phyloP scores from a whole-genome alignment of 2,329 filamentous ascomycete species.

The Colletotrichum sidae region DNA sequence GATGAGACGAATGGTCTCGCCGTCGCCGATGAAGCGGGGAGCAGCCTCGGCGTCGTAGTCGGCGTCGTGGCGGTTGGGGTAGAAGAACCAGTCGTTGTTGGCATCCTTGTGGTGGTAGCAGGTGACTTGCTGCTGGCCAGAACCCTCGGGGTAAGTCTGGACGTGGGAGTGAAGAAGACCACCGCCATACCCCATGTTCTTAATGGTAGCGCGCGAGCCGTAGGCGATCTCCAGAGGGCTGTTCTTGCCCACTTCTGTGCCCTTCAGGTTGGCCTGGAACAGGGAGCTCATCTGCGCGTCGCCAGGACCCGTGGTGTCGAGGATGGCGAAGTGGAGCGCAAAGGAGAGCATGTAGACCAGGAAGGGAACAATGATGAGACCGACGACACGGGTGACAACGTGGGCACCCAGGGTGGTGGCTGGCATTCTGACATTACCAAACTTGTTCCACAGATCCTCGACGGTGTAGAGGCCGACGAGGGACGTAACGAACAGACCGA shows the following conservation, averaged over 20 bases:
- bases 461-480: conserved; percentile 95
- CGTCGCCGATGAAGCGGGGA: conserved; percentile 82
- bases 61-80: conserved; percentile 84
- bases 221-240: conserved; percentile 92
- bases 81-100: conserved; percentile 99
- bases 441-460: conserved; percentile 98
- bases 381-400: conserved; percentile 81
- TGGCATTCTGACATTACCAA: conserved; percentile 93
- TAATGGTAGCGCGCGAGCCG: conserved; percentile 90
- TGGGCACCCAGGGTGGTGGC: conserved; percentile 80
- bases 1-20: conserved; percentile 84
- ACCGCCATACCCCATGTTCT: conserved; percentile 99
- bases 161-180: conserved; percentile 96
- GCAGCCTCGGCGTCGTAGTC: conserved; percentile 79
- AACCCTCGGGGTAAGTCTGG: conserved; percentile 95
- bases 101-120: conserved; percentile 99
- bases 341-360: conserved; percentile 97
- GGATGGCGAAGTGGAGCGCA: conserved; percentile 91
- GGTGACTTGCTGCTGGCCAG: conserved; percentile 93
- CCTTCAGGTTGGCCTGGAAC: conserved; percentile 95
- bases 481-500: conserved; percentile 94
- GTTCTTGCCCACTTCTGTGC: conserved; percentile 93
- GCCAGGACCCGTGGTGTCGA: conserved; percentile 93
- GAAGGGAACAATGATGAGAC: conserved; percentile 88
- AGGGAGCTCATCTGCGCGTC: conserved; percentile 99